Conservation (phyloP, 306 rosid genomes). For the Fragaria nilgerrensis region DNA sequence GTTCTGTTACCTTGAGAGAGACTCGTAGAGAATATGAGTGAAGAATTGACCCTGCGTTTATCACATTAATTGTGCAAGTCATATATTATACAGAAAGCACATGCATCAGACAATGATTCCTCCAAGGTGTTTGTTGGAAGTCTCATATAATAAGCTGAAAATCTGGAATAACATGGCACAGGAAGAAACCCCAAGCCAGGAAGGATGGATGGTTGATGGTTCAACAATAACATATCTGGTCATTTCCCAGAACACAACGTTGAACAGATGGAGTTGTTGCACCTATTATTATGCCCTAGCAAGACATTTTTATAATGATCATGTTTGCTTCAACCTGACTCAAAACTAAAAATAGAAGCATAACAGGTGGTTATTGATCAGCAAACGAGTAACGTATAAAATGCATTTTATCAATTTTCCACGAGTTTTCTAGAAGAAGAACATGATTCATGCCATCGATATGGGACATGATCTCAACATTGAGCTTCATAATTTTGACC, state of each 20-base stretch:
- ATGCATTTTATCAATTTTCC: background rate
- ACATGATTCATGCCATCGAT: background rate
- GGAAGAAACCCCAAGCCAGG: background rate
- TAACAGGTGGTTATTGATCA: background rate
- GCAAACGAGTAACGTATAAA: background rate
- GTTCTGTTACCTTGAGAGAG: too few species aligned
- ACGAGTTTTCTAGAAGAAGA: background rate
- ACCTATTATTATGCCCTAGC: background rate
- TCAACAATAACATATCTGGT: background rate
- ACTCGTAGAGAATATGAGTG: too few species aligned
- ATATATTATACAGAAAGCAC: background rate
- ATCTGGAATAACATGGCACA: background rate
- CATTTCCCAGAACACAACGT: background rate
- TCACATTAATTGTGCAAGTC: background rate
- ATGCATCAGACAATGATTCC: background rate
- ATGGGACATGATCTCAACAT: background rate
- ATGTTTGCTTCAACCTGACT: background rate
- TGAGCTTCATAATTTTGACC: background rate
- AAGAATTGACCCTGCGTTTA: background rate
- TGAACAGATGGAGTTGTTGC: background rate
- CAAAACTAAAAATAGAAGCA: background rate
- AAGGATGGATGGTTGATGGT: background rate
- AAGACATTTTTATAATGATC: background rate
- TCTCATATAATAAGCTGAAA: background rate
- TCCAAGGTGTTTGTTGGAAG: background rate